phyloP scores from a whole-genome alignment of 208 protist species.

The Crithidia bombi region DNA sequence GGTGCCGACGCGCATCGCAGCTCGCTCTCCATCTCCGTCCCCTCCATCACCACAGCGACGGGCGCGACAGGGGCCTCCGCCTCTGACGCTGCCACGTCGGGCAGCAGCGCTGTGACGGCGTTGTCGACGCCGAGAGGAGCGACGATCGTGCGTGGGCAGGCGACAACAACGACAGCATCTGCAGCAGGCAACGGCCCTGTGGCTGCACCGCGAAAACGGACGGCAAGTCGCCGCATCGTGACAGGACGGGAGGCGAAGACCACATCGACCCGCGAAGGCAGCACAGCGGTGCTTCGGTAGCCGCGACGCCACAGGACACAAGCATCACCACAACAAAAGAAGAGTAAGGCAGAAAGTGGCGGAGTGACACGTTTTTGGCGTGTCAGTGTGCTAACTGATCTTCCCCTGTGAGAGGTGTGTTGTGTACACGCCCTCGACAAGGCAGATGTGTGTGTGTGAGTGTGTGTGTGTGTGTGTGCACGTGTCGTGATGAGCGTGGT shows the following conservation, averaged over 20 bases:
- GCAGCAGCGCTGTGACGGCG: not conserved
- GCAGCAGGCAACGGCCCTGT: no score
- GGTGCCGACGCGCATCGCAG: conserved; percentile 11
- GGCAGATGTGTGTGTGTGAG: not conserved
- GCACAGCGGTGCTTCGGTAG: conserved; percentile 7
- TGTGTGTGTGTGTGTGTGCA: not conserved
- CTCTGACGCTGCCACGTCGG: not conserved
- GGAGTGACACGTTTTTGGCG: not conserved
- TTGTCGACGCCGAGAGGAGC: not conserved
- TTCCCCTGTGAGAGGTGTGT: not conserved
- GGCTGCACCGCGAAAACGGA: conserved; percentile 1
- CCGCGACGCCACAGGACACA: not conserved
- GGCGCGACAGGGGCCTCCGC: not conserved
- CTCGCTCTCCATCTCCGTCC: not conserved
- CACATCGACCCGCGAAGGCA: not conserved
- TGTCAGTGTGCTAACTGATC: not conserved
- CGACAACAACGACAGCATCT: conserved; percentile 1
- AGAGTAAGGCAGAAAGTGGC: not conserved
- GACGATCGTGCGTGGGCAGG: conserved; percentile 5
- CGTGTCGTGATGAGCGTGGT: not conserved
- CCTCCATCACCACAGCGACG: not conserved
- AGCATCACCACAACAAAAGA: not conserved
- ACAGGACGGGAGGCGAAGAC: conserved; percentile 6
- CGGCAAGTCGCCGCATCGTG: conserved; percentile 12
- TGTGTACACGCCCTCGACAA: not conserved